Evolutionary conservation across 495 filamentous ascomycete genomes (phyloP), one percentile per base, ranked within the genome.

Genomic region (Cercophora sp.): DNA sequence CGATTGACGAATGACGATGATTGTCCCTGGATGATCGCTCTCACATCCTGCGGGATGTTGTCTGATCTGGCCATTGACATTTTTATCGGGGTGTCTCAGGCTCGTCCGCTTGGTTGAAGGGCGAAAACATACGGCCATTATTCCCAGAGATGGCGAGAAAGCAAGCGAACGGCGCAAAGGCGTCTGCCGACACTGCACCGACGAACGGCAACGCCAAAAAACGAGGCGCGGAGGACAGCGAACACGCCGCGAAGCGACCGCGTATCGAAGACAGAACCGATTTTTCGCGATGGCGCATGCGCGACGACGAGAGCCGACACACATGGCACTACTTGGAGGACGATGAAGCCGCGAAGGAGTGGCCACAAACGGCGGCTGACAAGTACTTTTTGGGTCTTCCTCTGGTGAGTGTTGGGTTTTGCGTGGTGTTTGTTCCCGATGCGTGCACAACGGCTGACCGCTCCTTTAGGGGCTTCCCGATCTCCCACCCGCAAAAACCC

Each of bases 261-360:
- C 68, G 51, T 31, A 62, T 79, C 42, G 66, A 67, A 39, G 67
- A 73, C 9, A 63, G 59, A 54, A 97, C 93, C 10, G 91, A 98
- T 63, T 81, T 80, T 51, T 70, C 81, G 0, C 76, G 89, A 64
- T 98, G 93, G 93, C 78, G 93, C 51, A 73, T 97, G 65, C 75
- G 83, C 31, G 85, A 92, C 59, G 89, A 96, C 27, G 74, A 80
- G 16, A 89, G 93, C 41, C 77, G 87, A 48, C 90, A 96, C 56
- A 96, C 89, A 19, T 98, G 93, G 93, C 83, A 89, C 45, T 97
- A 97, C 62, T 79, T 98, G 5, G 79, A 88, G 61, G 81, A 85
- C 5, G 89, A 95, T 43, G 80, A 89, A 52, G 82, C 88, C 37
- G 62, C 75, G 25, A 73, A 86, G 51, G 70, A 79, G 49, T 97